A percentile compares a stretch with the other conserved stretches of the same genome.
Evolutionary conservation across 352 stramenopile species (phyloP).

Genomic region (Aphanomyces astaci): DNA sequence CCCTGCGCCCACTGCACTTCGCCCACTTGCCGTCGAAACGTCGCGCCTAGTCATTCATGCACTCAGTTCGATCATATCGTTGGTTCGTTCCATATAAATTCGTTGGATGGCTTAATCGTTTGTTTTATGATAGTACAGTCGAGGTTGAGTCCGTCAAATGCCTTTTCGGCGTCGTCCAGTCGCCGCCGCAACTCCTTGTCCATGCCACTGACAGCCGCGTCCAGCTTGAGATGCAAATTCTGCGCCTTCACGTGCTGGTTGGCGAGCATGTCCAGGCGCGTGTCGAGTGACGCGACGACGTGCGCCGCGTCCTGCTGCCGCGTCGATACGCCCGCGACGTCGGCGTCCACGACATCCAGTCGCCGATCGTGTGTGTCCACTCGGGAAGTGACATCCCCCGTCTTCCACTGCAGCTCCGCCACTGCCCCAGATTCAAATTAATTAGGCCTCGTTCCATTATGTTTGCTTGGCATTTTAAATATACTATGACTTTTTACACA

Average conservation of each 20-base stretch:
- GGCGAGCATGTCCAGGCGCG: neutral
- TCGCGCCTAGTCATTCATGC: slow-evolving; percentile 1
- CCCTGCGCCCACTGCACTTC: slow-evolving; percentile 7
- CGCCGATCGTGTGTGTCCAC: neutral
- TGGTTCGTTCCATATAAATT: slow-evolving; percentile 1
- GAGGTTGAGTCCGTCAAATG: slow-evolving; percentile 5
- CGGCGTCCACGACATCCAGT: neutral
- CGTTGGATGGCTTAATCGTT: too few species aligned
- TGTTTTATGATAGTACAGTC: too few species aligned
- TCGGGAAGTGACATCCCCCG: neutral
- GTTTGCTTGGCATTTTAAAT: too few species aligned
- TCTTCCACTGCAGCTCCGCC: neutral
- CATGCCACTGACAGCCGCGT: neutral
- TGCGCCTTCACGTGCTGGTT: neutral
- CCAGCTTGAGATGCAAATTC: neutral
- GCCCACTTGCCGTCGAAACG: neutral
- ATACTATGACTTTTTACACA: too few species aligned
- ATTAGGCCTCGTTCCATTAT: too few species aligned
- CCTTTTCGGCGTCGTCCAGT: neutral
- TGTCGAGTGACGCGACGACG: neutral
- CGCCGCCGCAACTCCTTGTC: neutral
- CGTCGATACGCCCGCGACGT: neutral
- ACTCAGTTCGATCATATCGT: neutral
- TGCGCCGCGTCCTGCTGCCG: neutral
- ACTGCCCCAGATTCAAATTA: too few species aligned